A percentile compares a stretch with the other conserved stretches of the same genome.
phyloP scores from a whole-genome alignment of 352 stramenopile species.

The Phytophthora tentaculata region DNA sequence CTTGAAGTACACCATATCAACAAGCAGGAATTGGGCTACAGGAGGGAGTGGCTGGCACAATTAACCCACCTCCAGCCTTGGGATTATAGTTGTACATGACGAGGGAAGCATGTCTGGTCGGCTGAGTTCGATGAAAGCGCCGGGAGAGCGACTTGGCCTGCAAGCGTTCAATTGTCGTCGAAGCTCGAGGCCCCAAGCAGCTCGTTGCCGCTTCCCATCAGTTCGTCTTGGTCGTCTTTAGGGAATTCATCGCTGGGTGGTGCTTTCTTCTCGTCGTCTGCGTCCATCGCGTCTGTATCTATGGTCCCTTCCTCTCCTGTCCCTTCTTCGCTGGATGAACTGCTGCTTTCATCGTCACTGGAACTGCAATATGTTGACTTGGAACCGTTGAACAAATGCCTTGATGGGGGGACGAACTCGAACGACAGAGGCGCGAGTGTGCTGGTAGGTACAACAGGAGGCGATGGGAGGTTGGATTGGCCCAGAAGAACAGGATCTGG shows the following conservation, averaged over 20 bases:
- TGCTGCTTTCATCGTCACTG: constrained; percentile 60
- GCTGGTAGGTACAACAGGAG: constrained; percentile 26
- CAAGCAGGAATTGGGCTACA: constrained; percentile 14
- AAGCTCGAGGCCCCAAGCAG: constrained; percentile 68
- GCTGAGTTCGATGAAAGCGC: constrained; percentile 17
- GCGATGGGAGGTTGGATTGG: constrained; percentile 60
- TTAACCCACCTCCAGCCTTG: constrained; percentile 25
- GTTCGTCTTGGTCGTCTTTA: constrained; percentile 69
- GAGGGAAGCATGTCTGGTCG: constrained; percentile 16
- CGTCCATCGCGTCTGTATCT: constrained; percentile 32
- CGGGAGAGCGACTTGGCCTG: constrained; percentile 1
- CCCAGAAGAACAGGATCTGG: constrained; percentile 70
- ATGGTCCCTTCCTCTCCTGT: constrained; percentile 39
- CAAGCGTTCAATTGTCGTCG: constrained; percentile 51
- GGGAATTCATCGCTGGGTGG: constrained; percentile 27
- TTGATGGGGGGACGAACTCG: constrained; percentile 72
- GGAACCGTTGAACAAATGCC: constrained; percentile 79
- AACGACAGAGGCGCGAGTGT: constrained; percentile 50
- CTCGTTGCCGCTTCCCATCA: constrained; percentile 81
- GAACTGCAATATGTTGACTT: constrained; percentile 69
- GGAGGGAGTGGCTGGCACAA: constrained; percentile 11
- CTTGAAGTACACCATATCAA: constrained; percentile 24
- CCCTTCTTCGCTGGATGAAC: constrained; percentile 61
- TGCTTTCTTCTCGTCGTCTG: constrained; percentile 38
- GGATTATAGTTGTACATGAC: constrained; percentile 40